Evolutionary conservation across 305 asterid genomes (phyloP).

Genomic region (Euphrasia arctica): DNA sequence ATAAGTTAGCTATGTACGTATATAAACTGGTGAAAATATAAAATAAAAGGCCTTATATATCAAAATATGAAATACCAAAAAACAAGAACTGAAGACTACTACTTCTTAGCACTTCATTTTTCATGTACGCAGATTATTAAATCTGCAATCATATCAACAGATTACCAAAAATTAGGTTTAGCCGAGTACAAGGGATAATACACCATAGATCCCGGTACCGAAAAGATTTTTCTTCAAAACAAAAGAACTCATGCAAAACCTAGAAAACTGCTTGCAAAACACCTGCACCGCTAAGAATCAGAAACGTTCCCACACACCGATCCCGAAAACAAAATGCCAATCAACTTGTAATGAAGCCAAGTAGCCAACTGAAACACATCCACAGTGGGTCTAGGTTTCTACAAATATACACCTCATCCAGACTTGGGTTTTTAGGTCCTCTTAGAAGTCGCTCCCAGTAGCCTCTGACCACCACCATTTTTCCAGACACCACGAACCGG

Average conservation of each 20-base stretch:
- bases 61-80: no score
- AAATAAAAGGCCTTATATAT: no score
- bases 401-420: slow-evolving; percentile 5
- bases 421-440: slow-evolving; percentile 38
- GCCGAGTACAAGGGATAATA: no score
- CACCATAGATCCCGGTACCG: slow-evolving; percentile 7
- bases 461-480: slow-evolving; percentile 83
- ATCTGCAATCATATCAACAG: neutral
- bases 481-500: slow-evolving; percentile 81
- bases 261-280: slow-evolving; percentile 26
- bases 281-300: slow-evolving; percentile 13
- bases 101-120: no score
- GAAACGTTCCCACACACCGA: slow-evolving; percentile 22
- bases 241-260: slow-evolving; percentile 7
- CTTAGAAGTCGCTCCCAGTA: slow-evolving; percentile 41
- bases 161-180: no score
- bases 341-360: slow-evolving; percentile 19
- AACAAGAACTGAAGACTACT: no score
- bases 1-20: no score
- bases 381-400: neutral
- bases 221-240: neutral
- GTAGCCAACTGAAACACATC: neutral
- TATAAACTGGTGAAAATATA: no score
- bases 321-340: slow-evolving; percentile 11
- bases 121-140: neutral